These are phyloP conservation scores for Phoenix dactylifera DNA, from an alignment of 176 grass and related monocot genomes.

Conservation along the genomic window DNA sequence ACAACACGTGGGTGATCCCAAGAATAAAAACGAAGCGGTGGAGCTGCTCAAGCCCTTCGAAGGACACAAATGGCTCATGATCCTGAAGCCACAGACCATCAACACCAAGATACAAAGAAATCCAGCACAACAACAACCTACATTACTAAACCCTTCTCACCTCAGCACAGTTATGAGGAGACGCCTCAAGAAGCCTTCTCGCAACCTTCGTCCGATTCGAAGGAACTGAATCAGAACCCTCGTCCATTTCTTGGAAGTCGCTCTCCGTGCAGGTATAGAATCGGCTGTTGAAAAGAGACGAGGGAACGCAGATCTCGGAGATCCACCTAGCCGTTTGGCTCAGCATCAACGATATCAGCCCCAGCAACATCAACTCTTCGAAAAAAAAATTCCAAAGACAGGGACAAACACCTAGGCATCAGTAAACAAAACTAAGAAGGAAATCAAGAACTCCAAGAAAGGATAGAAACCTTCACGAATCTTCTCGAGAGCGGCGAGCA, in stretches of 20 bases:
- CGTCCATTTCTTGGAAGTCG: slow-evolving; percentile 31
- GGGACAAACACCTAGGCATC: slow-evolving; percentile 15
- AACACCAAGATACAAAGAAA: background rate
- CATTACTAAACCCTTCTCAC: slow-evolving; percentile 11
- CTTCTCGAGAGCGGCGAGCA: slow-evolving; percentile 92
- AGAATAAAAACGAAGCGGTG: slow-evolving; percentile 87
- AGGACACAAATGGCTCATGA: slow-evolving; percentile 88
- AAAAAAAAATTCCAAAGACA: slow-evolving; percentile 16
- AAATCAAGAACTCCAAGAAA: background rate
- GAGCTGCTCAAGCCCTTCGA: slow-evolving; percentile 83
- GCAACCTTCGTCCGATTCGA: slow-evolving; percentile 33
- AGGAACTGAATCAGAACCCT: background rate
- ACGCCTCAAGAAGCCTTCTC: slow-evolving; percentile 20
- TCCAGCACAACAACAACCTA: background rate
- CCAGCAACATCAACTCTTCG: slow-evolving; percentile 85
- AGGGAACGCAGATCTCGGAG: slow-evolving; percentile 79
- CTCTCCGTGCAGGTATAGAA: slow-evolving; percentile 77
- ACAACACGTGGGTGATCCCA: slow-evolving; percentile 86
- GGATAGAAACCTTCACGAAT: slow-evolving; percentile 55
- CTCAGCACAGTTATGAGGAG: slow-evolving; percentile 38
- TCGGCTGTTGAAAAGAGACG: slow-evolving; percentile 46
- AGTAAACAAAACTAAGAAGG: background rate
- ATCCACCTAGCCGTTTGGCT: slow-evolving; percentile 82
- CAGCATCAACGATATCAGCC: slow-evolving; percentile 86
- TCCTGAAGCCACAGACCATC: slow-evolving; percentile 35